Evolutionary conservation across 805 yeast species (phyloP).

Genomic region (Candida stauntonica): DNA sequence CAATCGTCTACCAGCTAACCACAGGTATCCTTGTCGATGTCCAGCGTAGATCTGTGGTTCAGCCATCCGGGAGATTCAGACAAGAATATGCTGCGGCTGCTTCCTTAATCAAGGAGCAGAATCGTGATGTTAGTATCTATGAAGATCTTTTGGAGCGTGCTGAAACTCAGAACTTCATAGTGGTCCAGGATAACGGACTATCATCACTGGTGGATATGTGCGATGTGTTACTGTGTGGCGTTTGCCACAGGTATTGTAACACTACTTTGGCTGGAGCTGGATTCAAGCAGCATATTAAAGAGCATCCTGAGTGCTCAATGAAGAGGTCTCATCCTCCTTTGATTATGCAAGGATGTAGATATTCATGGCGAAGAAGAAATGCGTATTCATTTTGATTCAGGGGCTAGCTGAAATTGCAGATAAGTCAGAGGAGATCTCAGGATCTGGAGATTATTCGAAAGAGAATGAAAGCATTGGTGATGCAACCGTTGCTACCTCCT

Average conservation of each 20-base stretch:
- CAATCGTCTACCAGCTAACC: slow-evolving; percentile 2
- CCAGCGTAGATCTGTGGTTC: background rate
- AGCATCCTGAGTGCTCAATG: background rate
- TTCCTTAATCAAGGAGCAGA: background rate
- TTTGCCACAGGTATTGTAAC: slow-evolving; percentile 7
- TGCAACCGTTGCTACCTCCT: too few relatives aligned
- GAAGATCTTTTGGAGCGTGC: background rate
- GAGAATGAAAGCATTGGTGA: too few relatives aligned
- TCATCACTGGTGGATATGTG: background rate
- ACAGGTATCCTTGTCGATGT: slow-evolving; percentile 5
- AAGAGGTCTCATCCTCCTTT: background rate
- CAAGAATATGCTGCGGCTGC: slow-evolving; percentile 2
- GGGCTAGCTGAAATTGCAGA: background rate
- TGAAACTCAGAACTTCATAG: slow-evolving; percentile 1
- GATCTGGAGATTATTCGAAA: too few relatives aligned
- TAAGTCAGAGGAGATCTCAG: too few relatives aligned
- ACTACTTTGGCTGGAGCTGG: slow-evolving; percentile 2
- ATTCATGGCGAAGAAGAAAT: slow-evolving; percentile 6
- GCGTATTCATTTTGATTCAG: slow-evolving; percentile 3
- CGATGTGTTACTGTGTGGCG: slow-evolving; percentile 5
- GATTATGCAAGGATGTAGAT: slow-evolving; percentile 1
- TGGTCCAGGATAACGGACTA: slow-evolving; percentile 5
- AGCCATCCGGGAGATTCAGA: slow-evolving; percentile 4
- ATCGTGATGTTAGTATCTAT: background rate
- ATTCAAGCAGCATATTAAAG: slow-evolving; percentile 4